Percentiles rank a stretch among this genome's conserved stretches.
These are phyloP conservation scores for Pseudonectria buxi DNA, from an alignment of 2,329 filamentous ascomycete genomes.

Conservation along the genomic window DNA sequence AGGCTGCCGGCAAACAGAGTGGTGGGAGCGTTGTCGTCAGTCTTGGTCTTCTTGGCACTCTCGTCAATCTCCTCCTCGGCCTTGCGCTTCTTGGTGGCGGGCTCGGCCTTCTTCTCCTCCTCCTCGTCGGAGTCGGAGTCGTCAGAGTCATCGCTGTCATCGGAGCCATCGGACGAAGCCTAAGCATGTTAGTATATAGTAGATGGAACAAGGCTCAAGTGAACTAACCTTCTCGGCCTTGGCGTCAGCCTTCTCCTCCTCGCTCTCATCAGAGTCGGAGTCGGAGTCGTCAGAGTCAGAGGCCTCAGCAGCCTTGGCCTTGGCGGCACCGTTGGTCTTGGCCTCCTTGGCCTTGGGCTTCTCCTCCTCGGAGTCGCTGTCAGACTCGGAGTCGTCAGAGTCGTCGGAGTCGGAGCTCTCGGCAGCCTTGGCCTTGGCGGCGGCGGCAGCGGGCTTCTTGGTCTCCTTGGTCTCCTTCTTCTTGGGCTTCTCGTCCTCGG, in stretches of 20 bases:
- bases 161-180: constrained; percentile 20
- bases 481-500: constrained; percentile 33
- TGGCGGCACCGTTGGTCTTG: no score
- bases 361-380: constrained; percentile 26
- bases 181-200: not conserved
- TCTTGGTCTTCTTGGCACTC: constrained; percentile 62
- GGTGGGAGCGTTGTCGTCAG: constrained; percentile 34
- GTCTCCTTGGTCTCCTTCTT: constrained; percentile 26
- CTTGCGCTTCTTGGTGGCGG: constrained; percentile 42
- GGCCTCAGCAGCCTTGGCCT: constrained; percentile 4
- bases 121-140: constrained; percentile 25
- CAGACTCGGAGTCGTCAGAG: constrained; percentile 29
- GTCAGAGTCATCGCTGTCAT: constrained; percentile 25
- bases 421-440: constrained; percentile 21
- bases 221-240: no score
- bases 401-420: constrained; percentile 22
- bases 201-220: no score
- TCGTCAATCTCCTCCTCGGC: constrained; percentile 43
- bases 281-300: constrained; percentile 20
- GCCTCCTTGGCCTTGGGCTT: no score
- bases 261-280: no score
- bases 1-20: constrained; percentile 89
- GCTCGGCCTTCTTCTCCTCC: constrained; percentile 30
- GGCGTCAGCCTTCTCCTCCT: no score
- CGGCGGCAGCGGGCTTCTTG: constrained; percentile 12